phyloP scores from a whole-genome alignment of 1,284 basidiomycete genomes.

The Fomitopsis betulina region DNA sequence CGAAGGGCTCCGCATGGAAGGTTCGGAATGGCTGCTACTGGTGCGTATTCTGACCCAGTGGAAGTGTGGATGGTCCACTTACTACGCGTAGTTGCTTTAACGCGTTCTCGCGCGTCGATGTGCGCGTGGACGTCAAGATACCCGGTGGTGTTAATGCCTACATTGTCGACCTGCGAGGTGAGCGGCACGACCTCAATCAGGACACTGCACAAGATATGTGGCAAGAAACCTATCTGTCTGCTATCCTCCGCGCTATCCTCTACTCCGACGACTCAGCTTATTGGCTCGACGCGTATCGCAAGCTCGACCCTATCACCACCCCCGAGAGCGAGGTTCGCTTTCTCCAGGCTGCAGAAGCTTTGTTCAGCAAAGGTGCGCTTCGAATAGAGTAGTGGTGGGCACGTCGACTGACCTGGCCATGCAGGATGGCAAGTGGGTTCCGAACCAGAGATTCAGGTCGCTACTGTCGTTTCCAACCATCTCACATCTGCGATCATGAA shows the following conservation, averaged over 20 bases:
- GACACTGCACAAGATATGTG: constrained; percentile 90
- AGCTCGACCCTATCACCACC: constrained; percentile 91
- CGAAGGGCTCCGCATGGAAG: constrained; percentile 85
- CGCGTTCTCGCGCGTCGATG: constrained; percentile 95
- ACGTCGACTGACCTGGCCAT: neutral
- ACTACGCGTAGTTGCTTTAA: constrained; percentile 81
- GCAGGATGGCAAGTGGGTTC: constrained; percentile 97
- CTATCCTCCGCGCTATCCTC: constrained; percentile 85
- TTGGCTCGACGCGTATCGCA: constrained; percentile 89
- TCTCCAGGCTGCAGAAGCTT: constrained; percentile 84
- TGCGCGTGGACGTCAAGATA: constrained; percentile 97
- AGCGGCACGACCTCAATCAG: constrained; percentile 87
- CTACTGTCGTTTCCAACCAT: constrained; percentile 96
- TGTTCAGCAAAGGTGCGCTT: constrained; percentile 82
- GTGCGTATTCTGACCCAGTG: constrained; percentile 37
- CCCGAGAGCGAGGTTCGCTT: constrained; percentile 89
- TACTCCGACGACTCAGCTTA: constrained; percentile 96
- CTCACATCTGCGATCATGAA: constrained; percentile 94
- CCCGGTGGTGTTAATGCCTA: constrained; percentile 96
- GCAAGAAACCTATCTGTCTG: constrained; percentile 97
- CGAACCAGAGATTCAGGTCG: constrained; percentile 98
- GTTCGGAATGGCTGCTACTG: constrained; percentile 94
- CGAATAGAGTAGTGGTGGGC: neutral
- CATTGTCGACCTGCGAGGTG: constrained; percentile 90
- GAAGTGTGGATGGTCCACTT: neutral